Conservation (phyloP, 805 yeast genomes). For the Candida glaebosa region DNA sequence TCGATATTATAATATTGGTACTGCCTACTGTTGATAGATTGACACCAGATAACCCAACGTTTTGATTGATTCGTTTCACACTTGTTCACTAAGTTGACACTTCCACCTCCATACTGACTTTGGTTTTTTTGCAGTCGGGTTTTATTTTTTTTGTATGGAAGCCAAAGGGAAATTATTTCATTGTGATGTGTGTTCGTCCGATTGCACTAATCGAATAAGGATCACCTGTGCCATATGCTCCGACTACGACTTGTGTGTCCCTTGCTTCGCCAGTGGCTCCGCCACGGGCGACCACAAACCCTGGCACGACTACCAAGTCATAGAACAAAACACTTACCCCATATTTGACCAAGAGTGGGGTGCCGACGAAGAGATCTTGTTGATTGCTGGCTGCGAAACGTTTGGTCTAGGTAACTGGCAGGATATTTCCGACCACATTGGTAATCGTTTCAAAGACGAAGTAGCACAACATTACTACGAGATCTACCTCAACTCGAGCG, state of each 20-base stretch:
- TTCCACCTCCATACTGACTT: no score
- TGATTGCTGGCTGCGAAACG: constrained; percentile 89
- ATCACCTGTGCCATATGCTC: constrained; percentile 88
- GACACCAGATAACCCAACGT: background rate
- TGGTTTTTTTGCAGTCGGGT: background rate
- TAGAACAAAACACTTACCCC: constrained; percentile 94
- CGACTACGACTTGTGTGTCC: constrained; percentile 97
- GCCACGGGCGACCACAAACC: constrained; percentile 86
- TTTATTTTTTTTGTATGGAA: constrained; percentile 26
- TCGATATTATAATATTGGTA: no score
- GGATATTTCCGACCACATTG: constrained; percentile 94
- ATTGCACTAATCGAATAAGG: constrained; percentile 88
- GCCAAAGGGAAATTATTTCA: constrained; percentile 51
- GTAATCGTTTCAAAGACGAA: constrained; percentile 88
- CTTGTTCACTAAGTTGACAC: no score
- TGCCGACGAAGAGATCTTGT: constrained; percentile 90
- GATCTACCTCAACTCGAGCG: constrained; percentile 62
- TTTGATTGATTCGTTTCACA: background rate
- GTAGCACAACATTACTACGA: constrained; percentile 78
- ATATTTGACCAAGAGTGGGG: constrained; percentile 93
- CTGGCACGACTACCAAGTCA: constrained; percentile 85
- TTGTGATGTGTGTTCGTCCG: constrained; percentile 96
- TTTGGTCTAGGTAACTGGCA: constrained; percentile 97
- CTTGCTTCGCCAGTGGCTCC: constrained; percentile 87
- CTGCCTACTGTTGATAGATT: background rate